Percentiles rank a stretch among this genome's conserved stretches.
These are phyloP conservation scores for Brassica nigra DNA, from an alignment of 345 rosid genomes.

Conservation along the genomic window DNA sequence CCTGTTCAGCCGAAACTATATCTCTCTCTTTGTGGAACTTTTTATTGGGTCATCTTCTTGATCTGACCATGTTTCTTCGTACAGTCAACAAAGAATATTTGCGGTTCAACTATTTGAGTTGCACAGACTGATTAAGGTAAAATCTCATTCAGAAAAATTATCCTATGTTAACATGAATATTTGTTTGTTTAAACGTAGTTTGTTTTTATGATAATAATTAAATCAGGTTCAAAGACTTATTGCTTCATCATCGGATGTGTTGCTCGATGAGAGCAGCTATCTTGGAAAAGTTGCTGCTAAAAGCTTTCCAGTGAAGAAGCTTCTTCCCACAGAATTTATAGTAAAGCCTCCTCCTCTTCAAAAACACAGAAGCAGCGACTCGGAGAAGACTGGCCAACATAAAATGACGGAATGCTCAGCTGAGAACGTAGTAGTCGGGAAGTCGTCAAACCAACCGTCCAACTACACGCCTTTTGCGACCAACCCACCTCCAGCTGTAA, in stretches of 20 bases:
- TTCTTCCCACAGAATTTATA: conserved; percentile 46
- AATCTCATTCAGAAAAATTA: background rate
- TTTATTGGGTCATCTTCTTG: conserved; percentile 21
- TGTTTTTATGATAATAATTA: conserved; percentile 3
- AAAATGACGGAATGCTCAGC: conserved; percentile 39
- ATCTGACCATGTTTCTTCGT: conserved; percentile 38
- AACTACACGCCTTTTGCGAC: conserved; percentile 38
- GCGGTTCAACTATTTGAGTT: conserved; percentile 89
- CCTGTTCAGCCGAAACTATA: conserved; percentile 1
- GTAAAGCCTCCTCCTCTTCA: conserved; percentile 48
- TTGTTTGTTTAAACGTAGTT: background rate
- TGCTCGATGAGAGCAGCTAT: conserved; percentile 57
- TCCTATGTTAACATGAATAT: background rate
- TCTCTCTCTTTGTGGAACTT: conserved; percentile 13
- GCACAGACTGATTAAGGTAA: conserved; percentile 92
- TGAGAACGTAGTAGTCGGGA: conserved; percentile 32
- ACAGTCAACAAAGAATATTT: conserved; percentile 95
- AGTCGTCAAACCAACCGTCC: conserved; percentile 39
- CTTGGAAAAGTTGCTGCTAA: conserved; percentile 49
- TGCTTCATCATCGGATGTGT: conserved; percentile 66
- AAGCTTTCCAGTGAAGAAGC: conserved; percentile 49
- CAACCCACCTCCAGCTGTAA: conserved; percentile 21
- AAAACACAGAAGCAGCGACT: conserved; percentile 44
- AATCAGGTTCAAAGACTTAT: conserved; percentile 79
- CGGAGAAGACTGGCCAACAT: conserved; percentile 42